phyloP scores from a whole-genome alignment of 805 yeast genomes.

The Candida piceae region DNA sequence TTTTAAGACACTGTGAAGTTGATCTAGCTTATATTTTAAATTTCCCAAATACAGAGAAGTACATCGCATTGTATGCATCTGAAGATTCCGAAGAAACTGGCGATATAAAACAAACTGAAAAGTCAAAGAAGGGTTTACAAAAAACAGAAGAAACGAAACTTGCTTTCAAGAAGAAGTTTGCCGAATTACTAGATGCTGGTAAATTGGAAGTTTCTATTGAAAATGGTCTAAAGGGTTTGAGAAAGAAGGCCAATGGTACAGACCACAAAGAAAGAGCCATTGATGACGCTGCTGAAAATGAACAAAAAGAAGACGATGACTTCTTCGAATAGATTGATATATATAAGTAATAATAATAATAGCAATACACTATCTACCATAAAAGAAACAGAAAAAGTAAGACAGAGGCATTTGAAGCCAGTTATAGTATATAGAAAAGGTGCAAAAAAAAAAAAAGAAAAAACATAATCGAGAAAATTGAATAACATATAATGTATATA shows the following conservation, averaged over 20 bases:
- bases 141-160: conserved; percentile 39
- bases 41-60: conserved; percentile 77
- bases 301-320: conserved; percentile 24
- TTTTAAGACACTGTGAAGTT: conserved; percentile 50
- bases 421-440: no score
- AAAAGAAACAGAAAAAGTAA: no score
- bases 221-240: conserved; percentile 36
- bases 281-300: conserved; percentile 11
- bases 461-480: no score
- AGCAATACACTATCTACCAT: no score
- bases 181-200: conserved; percentile 45
- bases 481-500: no score
- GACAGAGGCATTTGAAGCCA: no score
- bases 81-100: conserved; percentile 19
- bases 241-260: conserved; percentile 8
- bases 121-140: conserved; percentile 39
- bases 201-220: conserved; percentile 49
- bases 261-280: conserved; percentile 7
- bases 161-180: conserved; percentile 48
- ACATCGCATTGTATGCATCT: conserved; percentile 69
- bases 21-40: conserved; percentile 72
- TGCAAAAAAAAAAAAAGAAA: no score
- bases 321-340: conserved; percentile 26
- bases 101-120: conserved; percentile 27
- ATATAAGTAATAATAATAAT: no score